Conservation (phyloP, 2,329 filamentous ascomycete species). For the Akanthomyces dipterigenus region DNA sequence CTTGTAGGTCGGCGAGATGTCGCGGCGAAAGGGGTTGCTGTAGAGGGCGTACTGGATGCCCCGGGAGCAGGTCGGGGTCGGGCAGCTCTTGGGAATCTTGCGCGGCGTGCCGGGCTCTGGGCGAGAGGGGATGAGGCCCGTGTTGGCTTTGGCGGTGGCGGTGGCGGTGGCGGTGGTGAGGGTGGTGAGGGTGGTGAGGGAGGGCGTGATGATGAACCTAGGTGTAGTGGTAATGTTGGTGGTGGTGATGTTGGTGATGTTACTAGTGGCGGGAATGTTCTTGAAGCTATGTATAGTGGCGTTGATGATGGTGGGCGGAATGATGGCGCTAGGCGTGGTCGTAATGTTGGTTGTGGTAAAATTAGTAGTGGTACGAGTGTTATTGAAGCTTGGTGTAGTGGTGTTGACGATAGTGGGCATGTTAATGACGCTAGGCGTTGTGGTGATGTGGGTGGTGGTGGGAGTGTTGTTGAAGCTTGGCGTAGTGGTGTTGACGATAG, state of each 20-base stretch:
- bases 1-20: not conserved
- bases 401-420: no score
- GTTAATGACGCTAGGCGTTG: no score
- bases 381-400: no score
- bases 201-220: not conserved
- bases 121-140: not conserved
- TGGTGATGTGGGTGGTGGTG: no score
- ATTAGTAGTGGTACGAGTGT: no score
- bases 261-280: no score
- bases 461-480: no score
- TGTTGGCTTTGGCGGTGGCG: not conserved
- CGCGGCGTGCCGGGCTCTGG: not conserved
- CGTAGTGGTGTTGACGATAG: no score
- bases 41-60: constrained; percentile 8
- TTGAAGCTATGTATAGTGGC: no score
- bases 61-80: not conserved
- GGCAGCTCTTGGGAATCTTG: constrained; percentile 1
- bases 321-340: no score
- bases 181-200: not conserved
- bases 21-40: not conserved
- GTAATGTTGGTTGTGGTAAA: no score
- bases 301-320: no score
- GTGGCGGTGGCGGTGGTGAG: not conserved
- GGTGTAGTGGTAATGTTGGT: not conserved
- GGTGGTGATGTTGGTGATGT: not conserved